phyloP scores from a whole-genome alignment of 2,329 filamentous ascomycete genomes.

The Colletotrichum brevisporum region DNA sequence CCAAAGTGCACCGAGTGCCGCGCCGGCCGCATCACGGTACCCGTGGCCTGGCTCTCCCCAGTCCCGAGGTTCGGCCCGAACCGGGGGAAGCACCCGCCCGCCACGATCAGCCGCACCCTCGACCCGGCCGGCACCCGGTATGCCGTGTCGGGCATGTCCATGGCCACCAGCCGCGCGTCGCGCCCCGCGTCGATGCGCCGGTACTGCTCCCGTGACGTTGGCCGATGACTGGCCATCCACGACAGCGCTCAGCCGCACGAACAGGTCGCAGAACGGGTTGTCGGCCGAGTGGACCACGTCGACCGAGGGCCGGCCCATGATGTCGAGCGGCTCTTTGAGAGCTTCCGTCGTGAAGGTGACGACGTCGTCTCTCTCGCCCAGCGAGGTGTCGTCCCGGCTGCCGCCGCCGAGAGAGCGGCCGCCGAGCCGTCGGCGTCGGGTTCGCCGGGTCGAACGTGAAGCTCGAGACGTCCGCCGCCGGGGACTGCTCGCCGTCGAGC shows the following conservation, averaged over 20 bases:
- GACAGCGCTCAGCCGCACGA: conserved; percentile 45
- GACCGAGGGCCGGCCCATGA: conserved; percentile 43
- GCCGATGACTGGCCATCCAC: conserved; percentile 43
- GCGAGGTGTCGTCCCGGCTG: conserved; percentile 40
- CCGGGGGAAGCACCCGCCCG: conserved; percentile 44
- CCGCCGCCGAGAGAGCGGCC: conserved; percentile 37
- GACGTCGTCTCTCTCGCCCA: conserved; percentile 44
- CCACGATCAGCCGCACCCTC: conserved; percentile 43
- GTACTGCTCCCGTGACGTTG: conserved; percentile 44
- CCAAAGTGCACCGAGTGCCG: conserved; percentile 35
- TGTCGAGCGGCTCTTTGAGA: conserved; percentile 40
- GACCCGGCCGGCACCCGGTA: conserved; percentile 44
- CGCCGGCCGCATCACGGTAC: conserved; percentile 32
- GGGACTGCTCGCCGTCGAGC: neutral
- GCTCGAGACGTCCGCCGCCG: neutral
- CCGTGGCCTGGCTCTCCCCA: conserved; percentile 41
- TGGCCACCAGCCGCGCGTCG: neutral
- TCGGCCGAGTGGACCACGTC: conserved; percentile 45
- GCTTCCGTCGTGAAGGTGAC: conserved; percentile 43
- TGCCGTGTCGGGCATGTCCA: conserved; percentile 41
- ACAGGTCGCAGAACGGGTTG: conserved; percentile 44
- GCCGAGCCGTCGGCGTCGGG: conserved; percentile 45
- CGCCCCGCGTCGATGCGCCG: conserved; percentile 39
- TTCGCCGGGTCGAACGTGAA: conserved; percentile 46
- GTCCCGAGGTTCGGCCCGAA: conserved; percentile 42